Evolutionary conservation across 2,329 filamentous ascomycete species (phyloP).

Genomic region (Colletotrichum sp.): DNA sequence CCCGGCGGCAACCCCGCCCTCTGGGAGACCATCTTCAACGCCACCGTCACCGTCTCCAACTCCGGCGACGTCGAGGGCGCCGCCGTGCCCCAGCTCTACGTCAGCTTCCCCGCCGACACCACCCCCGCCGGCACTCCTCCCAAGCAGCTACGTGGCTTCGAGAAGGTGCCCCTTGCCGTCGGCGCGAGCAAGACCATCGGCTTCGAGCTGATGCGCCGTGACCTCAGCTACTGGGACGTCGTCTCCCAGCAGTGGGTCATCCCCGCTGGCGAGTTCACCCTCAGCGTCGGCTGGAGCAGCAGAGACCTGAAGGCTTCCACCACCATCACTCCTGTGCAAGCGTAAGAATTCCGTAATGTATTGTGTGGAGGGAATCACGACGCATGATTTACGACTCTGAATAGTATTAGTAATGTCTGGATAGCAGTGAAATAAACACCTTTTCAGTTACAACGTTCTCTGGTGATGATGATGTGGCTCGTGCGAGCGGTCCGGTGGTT

Average conservation of each 20-base stretch:
- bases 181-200: conserved; percentile 43
- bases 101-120: conserved; percentile 42
- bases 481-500: background rate
- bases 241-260: conserved; percentile 47
- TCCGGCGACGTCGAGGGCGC: conserved; percentile 53
- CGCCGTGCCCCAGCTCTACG: conserved; percentile 61
- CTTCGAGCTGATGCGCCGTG: conserved; percentile 53
- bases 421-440: background rate
- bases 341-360: background rate
- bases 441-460: background rate
- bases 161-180: conserved; percentile 49
- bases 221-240: conserved; percentile 55
- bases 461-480: background rate
- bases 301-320: conserved; percentile 17
- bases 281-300: conserved; percentile 37
- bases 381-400: conserved; percentile 7
- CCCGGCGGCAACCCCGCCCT: conserved; percentile 64
- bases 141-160: conserved; percentile 55
- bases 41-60: conserved; percentile 55
- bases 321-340: conserved; percentile 13
- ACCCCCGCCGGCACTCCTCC: conserved; percentile 50
- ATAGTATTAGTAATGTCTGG: conserved; percentile 18
- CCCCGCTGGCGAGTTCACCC: conserved; percentile 32
- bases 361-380: background rate
- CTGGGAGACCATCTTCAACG: conserved; percentile 54